Evolutionary conservation across 345 rosid genomes (phyloP), one percentile per base, ranked within the genome.

Genomic region (Citropsis articulata): DNA sequence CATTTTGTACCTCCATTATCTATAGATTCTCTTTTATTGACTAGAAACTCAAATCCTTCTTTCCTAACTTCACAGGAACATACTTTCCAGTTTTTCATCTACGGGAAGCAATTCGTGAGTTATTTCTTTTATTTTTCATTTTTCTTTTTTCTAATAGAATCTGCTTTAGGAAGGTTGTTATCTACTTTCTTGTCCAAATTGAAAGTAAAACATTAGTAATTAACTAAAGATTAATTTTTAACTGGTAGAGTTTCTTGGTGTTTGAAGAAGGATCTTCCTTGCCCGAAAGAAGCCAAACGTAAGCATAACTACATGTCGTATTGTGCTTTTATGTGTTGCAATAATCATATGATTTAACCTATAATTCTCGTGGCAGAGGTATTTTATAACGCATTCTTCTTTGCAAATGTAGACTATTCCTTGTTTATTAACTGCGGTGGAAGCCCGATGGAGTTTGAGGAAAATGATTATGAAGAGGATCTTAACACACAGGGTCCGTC

Each of bases 371-470:
- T 18, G 25, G 31, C 30, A 28, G 59, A 61, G 7, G 33, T 7
- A 62, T 74, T 8, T 74, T 42, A 7, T 18, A 12, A 40, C 67
- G 27, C 31, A 25, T 64, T 38, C 57, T 67, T 16, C 25, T 8
- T 57, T n/a, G 33, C 63, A 28, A 78, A 35, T 36, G 66, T 89
- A 94, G 99, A 85, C 13, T 82, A 85, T 84, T 88, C 93, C 33
- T 81, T 94, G 82, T 94, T 88, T 72, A 94, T 94, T 50, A 92
- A 96, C 69, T 90, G 97, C 64, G 98, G 98, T 68, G 98, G 99
- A 66, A 25, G 3, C 14, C 2, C 2, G 9, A 21, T 65, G 16
- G 1, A 6, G 13, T 22, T 81, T 31, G 87, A 59, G 14, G 82
- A 82, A 50, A 75, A 89, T 56, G 64, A 12, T 2, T 96, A 89